Base-by-base conservation (phyloP, 2,329 filamentous ascomycete genomes). In the Diaporthe sp. region DNA sequence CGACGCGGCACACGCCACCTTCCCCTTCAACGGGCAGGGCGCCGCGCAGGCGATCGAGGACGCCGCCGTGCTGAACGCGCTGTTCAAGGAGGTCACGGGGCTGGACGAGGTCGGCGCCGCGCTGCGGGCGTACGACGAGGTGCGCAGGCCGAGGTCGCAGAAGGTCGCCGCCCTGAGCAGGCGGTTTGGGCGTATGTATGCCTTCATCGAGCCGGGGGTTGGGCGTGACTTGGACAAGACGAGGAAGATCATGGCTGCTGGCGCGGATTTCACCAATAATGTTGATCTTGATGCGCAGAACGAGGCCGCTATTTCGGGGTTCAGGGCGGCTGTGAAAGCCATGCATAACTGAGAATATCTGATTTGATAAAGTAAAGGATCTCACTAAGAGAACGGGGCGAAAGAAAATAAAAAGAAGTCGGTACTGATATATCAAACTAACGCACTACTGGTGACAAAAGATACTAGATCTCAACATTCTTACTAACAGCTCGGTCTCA, bases 1-100 rank as follows among this genome's bases (percentile, higher is more conserved):
- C 39, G 78, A 79, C 62, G 77, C 76, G 1, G 78, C 78, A 9
- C 71, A 73, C 31, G 58, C 44, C 34, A 73, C 58, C 28, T 65
- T 51, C n/a, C 71, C 71, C 25, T 73, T 84, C 76, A 80, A 81
- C 4, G 83, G 83, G 9, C 83, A 84, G 72, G 83, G 83, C 0
- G 83, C 83, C 1, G 82, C 82, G 25, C 84, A 85, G 75, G 83
- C 82, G n/a, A 78, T 85, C 62, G 83, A 85, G 76, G 83, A 85
- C 74, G 82, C 82, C 1, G 80, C 81, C 2, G 80, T 82, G 9
- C 79, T 85, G 10, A 74, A 80, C 44, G 51, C 58, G 28, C 62
- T 84, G 25, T 79, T 84, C 55, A 73, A 42, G 2, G 51, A 55
- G 53, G 78, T 82, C 28, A 44, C 31, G 31, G 31, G 60, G 5